Percentiles rank a stretch among this genome's conserved stretches.
Evolutionary conservation across 441 rosid genomes (phyloP).

Genomic region (Biscutella laevigata): DNA sequence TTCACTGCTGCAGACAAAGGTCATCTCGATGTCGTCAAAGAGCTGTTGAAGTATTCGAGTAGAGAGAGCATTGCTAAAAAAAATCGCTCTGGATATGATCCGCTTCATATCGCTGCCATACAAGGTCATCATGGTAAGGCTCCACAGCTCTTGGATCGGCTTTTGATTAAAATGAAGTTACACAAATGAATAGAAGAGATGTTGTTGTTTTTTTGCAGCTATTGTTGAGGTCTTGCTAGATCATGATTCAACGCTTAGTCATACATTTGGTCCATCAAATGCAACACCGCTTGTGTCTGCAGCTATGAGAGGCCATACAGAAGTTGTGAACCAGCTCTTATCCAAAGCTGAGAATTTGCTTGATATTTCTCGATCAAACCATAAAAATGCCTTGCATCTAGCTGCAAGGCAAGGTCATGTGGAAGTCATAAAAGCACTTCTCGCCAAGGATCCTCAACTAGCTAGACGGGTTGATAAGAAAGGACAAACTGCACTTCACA

Average conservation of each 20-base stretch:
- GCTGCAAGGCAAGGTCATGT: constrained; percentile 88
- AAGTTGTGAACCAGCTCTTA: constrained; percentile 72
- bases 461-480: constrained; percentile 89
- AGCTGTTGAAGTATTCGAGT: constrained; percentile 65
- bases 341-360: constrained; percentile 70
- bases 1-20: constrained; percentile 85
- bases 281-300: constrained; percentile 90
- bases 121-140: constrained; percentile 81
- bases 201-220: constrained; percentile 44
- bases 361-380: constrained; percentile 69
- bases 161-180: not conserved
- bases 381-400: constrained; percentile 84
- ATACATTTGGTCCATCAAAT: constrained; percentile 64
- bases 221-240: constrained; percentile 79
- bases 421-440: constrained; percentile 66
- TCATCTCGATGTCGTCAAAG: constrained; percentile 74
- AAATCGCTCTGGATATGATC: constrained; percentile 65
- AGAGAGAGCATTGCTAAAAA: constrained; percentile 64
- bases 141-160: not conserved
- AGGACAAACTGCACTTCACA: constrained; percentile 93
- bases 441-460: constrained; percentile 69
- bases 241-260: constrained; percentile 71
- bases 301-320: constrained; percentile 80
- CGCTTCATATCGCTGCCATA: constrained; percentile 72
- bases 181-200: not conserved